phyloP scores from a whole-genome alignment of 2,329 filamentous ascomycete genomes.

The Dactylellina parvicollis region DNA sequence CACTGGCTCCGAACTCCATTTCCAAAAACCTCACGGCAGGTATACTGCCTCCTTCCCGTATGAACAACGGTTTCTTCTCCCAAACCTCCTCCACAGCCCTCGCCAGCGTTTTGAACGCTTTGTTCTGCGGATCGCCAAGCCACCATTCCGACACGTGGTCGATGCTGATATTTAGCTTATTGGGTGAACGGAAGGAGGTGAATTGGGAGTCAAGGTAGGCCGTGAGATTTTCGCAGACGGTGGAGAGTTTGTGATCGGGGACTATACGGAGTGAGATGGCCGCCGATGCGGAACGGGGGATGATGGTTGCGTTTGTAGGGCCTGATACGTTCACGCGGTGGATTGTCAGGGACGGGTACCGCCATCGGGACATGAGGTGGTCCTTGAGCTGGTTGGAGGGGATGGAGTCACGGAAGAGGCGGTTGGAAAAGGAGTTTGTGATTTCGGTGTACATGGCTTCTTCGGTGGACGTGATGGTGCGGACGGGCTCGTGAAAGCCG shows the following conservation, averaged over 20 bases:
- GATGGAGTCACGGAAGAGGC: constrained; percentile 61
- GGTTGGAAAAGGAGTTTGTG: constrained; percentile 48
- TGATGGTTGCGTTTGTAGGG: constrained; percentile 85
- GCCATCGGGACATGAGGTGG: constrained; percentile 91
- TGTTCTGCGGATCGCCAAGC: constrained; percentile 89
- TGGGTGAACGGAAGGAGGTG: constrained; percentile 77
- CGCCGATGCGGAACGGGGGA: constrained; percentile 87
- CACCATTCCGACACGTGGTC: constrained; percentile 95
- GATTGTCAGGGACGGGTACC: constrained; percentile 91
- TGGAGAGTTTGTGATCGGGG: constrained; percentile 86
- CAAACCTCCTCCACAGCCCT: constrained; percentile 85
- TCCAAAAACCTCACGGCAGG: constrained; percentile 93
- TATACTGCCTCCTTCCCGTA: constrained; percentile 93
- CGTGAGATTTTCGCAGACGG: constrained; percentile 75
- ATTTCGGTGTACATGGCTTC: constrained; percentile 58
- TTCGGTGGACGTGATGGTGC: constrained; percentile 55
- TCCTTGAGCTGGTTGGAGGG: constrained; percentile 77
- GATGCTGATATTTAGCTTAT: constrained; percentile 81
- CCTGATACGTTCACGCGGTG: constrained; percentile 93
- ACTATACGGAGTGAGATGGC: constrained; percentile 91
- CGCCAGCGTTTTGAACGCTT: constrained; percentile 89
- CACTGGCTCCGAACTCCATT: constrained; percentile 90
- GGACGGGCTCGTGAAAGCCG: constrained; percentile 60
- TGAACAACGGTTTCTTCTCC: constrained; percentile 82
- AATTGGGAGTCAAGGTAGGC: constrained; percentile 78